phyloP scores from a whole-genome alignment of 257 asterid genomes.

The Scutellaria baicalensis region DNA sequence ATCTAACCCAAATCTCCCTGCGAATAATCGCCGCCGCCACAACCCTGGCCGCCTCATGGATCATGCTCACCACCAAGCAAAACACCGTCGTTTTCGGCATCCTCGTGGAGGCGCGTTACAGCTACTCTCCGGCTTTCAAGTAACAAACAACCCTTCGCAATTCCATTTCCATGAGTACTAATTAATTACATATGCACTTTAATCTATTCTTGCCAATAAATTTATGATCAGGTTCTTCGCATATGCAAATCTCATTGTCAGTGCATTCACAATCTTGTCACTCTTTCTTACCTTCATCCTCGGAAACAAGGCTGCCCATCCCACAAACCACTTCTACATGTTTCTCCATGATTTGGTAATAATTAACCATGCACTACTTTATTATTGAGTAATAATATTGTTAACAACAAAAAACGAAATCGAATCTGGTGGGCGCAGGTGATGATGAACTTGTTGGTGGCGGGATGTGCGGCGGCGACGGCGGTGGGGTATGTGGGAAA shows the following conservation, averaged over 20 bases:
- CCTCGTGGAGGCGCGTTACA: conserved; percentile 41
- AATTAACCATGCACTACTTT: background rate
- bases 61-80: conserved; percentile 43
- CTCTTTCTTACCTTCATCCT: conserved; percentile 19
- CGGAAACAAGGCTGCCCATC: conserved; percentile 19
- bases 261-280: conserved; percentile 32
- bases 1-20: conserved; percentile 27
- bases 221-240: conserved; percentile 47
- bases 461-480: conserved; percentile 59
- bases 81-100: conserved; percentile 33
- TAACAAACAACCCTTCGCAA: background rate
- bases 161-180: no score
- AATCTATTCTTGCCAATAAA: no score
- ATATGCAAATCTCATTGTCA: conserved; percentile 40
- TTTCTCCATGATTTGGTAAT: conserved; percentile 70
- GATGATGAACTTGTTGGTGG: conserved; percentile 33
- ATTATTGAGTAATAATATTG: background rate
- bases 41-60: conserved; percentile 48
- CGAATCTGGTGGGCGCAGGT: conserved; percentile 30
- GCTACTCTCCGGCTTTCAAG: conserved; percentile 56
- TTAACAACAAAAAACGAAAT: no score
- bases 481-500: conserved; percentile 57
- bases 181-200: no score
- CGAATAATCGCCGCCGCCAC: conserved; percentile 32
- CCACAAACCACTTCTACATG: conserved; percentile 33